Evolutionary conservation across 192 early-diverging fungal genomes (phyloP), one percentile per base, ranked within the genome.

Genomic region (Rhizophagus sp.): DNA sequence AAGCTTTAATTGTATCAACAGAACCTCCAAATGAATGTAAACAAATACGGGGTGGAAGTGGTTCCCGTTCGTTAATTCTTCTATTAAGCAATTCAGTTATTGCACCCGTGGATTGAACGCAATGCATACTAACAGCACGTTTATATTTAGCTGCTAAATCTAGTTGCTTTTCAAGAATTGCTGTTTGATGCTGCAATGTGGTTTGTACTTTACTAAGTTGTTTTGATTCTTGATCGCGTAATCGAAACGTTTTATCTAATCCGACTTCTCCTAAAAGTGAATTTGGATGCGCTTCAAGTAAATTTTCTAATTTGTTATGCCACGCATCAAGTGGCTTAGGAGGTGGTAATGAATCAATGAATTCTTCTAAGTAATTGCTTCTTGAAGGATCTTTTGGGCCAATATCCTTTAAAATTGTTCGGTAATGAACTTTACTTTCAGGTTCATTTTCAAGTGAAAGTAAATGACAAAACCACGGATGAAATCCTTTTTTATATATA

Each of bases 11-110:
- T 82, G 92, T 91, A 65, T 97, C 94, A 30, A 88, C 76, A 30
- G 93, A 94, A 27, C 95, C 96, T 9, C 92, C 91, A 80, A 90
- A 98, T 22, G 95, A 96, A 79, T 98, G 97, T 71, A 96, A 84
- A 82, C 94, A 95, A 63, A 98, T 88, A 33, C 90, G 85, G 2
- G 93, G 91, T 13, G 93, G 91, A 25, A 92, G 82, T 17, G 33
- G 81, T 77, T 79, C 15, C 73, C 62, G 17, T 80, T 66, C 15
- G 79, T 75, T 13, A 49, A 62, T 33, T 84, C 78, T 36, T 62
- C 70, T 70, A 78, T 83, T 22, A 50, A 73, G 36, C 78, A 83
- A 61, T 70, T 78, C 47, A 80, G 57, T 64, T 78, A 81, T 61
- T 72, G 71, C n/a, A 81, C 85, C n/a, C 80, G 83, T 64, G 86